Conservation (phyloP, 1,284 basidiomycete genomes). For the Puccinia horiana region DNA sequence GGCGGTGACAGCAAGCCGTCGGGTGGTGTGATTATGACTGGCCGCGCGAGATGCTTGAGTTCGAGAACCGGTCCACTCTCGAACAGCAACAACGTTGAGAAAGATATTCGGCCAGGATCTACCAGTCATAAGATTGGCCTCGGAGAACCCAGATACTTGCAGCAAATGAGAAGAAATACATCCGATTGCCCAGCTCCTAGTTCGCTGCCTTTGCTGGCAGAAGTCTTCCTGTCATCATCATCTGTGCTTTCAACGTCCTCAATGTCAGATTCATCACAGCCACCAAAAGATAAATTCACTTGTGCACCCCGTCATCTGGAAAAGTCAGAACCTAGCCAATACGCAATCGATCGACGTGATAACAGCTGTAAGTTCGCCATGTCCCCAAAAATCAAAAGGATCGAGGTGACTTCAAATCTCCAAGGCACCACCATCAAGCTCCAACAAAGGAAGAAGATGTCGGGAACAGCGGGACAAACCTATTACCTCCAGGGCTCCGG, state of each 20-base stretch:
- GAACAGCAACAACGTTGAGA: conserved; percentile 5
- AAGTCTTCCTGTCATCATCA: background rate
- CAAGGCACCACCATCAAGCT: background rate
- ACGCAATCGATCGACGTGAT: background rate
- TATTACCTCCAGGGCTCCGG: background rate
- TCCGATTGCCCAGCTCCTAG: background rate
- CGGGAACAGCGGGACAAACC: background rate
- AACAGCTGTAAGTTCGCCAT: background rate
- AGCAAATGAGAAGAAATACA: background rate
- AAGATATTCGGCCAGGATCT: conserved; percentile 32
- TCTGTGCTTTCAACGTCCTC: background rate
- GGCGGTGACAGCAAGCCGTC: background rate
- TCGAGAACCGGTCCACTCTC: background rate
- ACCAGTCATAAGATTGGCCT: background rate
- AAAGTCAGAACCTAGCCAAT: background rate
- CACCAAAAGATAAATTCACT: background rate
- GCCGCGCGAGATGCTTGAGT: background rate
- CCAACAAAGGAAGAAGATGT: background rate
- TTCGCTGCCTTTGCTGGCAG: background rate
- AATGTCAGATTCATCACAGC: background rate
- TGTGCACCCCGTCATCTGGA: background rate
- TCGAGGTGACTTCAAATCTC: conserved; percentile 6
- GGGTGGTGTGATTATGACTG: background rate
- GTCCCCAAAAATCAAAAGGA: conserved; percentile 3
- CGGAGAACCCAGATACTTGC: background rate